Percentiles rank a stretch among this genome's conserved stretches.
These are phyloP conservation scores for Brassica carinata DNA, from an alignment of 345 rosid species.

Conservation along the genomic window DNA sequence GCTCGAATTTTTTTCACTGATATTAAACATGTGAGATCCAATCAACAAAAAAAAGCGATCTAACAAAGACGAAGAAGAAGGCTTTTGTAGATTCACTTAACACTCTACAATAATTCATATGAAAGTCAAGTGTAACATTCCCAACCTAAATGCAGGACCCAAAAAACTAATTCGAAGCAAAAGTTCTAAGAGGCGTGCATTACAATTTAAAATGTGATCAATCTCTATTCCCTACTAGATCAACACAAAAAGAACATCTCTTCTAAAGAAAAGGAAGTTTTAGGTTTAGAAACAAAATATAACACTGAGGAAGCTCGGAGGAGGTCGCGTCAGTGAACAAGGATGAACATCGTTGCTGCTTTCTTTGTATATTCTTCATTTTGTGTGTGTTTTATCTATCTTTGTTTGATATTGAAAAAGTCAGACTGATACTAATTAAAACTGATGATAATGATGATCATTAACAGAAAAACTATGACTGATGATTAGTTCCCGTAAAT, in stretches of 20 bases:
- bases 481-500: not conserved
- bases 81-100: no score
- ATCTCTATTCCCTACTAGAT: not conserved
- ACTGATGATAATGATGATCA: not conserved
- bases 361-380: not conserved
- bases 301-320: not conserved
- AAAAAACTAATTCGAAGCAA: no score
- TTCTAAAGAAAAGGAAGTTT: not conserved
- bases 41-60: no score
- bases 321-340: not conserved
- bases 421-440: not conserved
- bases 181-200: no score
- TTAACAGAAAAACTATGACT: not conserved
- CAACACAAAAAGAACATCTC: not conserved
- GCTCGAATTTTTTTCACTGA: not conserved
- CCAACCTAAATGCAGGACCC: no score
- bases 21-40: no score
- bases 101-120: no score
- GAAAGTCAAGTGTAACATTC: no score
- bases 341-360: not conserved
- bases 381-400: not conserved
- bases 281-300: not conserved
- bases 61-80: no score
- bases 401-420: not conserved
- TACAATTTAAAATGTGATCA: no score